phyloP scores from a whole-genome alignment of 2,329 filamentous ascomycete species.

The Scytalidium sp. region DNA sequence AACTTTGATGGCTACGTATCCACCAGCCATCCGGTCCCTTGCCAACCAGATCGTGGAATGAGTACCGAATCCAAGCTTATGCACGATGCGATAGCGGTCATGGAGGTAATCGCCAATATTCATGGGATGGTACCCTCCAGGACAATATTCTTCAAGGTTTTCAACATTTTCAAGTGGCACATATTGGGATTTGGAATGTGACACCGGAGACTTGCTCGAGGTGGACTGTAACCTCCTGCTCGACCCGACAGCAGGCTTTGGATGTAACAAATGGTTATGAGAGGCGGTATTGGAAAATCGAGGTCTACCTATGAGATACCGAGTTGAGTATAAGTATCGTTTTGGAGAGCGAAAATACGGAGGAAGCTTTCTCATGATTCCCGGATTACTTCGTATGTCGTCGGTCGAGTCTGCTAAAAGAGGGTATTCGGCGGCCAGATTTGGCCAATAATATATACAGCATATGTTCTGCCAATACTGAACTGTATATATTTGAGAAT shows the following conservation, averaged over 20 bases:
- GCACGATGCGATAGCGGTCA: slow-evolving; percentile 30
- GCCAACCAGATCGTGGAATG: slow-evolving; percentile 39
- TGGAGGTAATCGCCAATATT: slow-evolving; percentile 25
- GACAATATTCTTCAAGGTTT: slow-evolving; percentile 9
- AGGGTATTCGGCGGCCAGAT: no score
- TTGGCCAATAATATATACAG: no score
- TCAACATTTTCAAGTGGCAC: slow-evolving; percentile 11
- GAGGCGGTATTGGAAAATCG: no score
- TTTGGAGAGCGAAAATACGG: no score
- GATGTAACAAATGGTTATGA: neutral
- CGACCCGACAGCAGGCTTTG: neutral
- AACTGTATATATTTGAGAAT: no score
- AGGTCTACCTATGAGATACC: no score
- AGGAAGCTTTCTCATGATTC: no score
- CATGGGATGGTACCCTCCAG: slow-evolving; percentile 13
- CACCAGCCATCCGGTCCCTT: slow-evolving; percentile 19
- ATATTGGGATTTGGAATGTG: neutral
- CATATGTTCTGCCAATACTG: no score
- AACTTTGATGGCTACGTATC: slow-evolving; percentile 10
- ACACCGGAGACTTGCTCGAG: neutral
- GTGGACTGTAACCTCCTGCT: neutral
- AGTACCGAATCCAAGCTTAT: slow-evolving; percentile 36
- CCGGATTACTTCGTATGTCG: no score
- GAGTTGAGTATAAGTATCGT: no score
- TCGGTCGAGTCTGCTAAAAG: no score